Conservation (phyloP, 106 monocot species). For the Dendrobium huoshanense region DNA sequence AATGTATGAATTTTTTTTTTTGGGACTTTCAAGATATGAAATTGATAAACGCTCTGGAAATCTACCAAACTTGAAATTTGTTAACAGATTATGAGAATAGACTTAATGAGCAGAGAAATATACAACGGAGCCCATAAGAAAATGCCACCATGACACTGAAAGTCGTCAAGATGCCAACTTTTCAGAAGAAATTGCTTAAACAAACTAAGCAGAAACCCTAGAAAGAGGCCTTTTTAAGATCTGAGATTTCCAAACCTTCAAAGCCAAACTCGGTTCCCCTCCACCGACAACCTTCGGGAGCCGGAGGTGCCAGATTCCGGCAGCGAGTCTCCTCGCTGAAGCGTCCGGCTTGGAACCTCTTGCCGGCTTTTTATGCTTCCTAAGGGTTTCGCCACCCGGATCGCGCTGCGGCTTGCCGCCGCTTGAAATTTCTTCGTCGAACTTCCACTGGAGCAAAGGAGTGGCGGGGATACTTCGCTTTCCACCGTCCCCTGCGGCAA, state of each 20-base stretch:
- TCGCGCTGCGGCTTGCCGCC: neutral
- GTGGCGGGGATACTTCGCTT: slow-evolving; percentile 56
- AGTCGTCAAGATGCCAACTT: neutral
- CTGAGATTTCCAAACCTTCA: slow-evolving; percentile 9
- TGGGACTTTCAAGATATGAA: neutral
- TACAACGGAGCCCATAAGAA: neutral
- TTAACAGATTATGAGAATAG: neutral
- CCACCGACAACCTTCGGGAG: slow-evolving; percentile 16
- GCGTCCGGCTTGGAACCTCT: slow-evolving; percentile 6
- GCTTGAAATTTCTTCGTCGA: slow-evolving; percentile 22
- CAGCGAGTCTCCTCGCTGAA: slow-evolving; percentile 74
- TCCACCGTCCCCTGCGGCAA: neutral
- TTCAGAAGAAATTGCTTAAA: neutral
- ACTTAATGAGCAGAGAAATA: neutral
- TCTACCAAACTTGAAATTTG: neutral
- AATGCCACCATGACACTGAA: neutral
- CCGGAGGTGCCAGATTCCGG: slow-evolving; percentile 65
- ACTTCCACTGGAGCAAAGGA: slow-evolving; percentile 74
- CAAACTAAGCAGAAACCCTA: neutral
- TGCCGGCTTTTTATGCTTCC: neutral
- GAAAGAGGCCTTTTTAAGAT: neutral
- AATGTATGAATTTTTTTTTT: neutral
- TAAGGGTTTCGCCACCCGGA: neutral
- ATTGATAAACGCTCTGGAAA: neutral
- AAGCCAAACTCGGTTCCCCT: neutral